Percentiles rank a stretch among this genome's conserved stretches.
These are phyloP conservation scores for Musa balbisiana DNA, from an alignment of 202 grass and related monocot genomes.

Conservation along the genomic window DNA sequence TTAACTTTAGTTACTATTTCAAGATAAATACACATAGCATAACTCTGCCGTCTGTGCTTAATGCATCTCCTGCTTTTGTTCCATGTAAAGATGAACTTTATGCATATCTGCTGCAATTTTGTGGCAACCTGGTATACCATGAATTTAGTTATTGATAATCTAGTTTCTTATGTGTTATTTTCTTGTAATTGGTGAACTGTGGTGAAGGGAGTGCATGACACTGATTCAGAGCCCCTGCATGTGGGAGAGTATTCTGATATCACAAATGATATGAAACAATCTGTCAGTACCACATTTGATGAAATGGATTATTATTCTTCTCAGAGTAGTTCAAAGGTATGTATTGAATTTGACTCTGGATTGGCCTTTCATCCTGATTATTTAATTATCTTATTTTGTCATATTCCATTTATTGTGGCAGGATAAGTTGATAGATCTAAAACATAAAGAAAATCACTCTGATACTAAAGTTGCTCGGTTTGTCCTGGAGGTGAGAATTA, in stretches of 20 bases:
- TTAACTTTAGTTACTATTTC: background rate
- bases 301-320: conserved; percentile 26
- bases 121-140: background rate
- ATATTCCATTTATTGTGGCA: conserved; percentile 15
- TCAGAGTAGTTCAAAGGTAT: conserved; percentile 38
- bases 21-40: background rate
- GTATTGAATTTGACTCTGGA: background rate
- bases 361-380: background rate
- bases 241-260: conserved; percentile 14
- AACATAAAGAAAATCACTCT: conserved; percentile 7
- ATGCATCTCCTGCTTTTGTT: background rate
- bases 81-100: background rate
- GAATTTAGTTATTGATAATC: conserved; percentile 16
- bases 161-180: conserved; percentile 17
- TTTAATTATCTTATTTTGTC: background rate
- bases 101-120: background rate
- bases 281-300: conserved; percentile 11
- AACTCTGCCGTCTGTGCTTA: background rate
- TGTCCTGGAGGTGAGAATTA: conserved; percentile 10
- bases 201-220: conserved; percentile 58
- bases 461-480: conserved; percentile 5
- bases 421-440: conserved; percentile 25
- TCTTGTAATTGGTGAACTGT: conserved; percentile 28
- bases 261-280: conserved; percentile 24
- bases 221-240: conserved; percentile 27